Evolutionary conservation across 345 rosid species (phyloP).

Genomic region (Limnanthes douglasii): DNA sequence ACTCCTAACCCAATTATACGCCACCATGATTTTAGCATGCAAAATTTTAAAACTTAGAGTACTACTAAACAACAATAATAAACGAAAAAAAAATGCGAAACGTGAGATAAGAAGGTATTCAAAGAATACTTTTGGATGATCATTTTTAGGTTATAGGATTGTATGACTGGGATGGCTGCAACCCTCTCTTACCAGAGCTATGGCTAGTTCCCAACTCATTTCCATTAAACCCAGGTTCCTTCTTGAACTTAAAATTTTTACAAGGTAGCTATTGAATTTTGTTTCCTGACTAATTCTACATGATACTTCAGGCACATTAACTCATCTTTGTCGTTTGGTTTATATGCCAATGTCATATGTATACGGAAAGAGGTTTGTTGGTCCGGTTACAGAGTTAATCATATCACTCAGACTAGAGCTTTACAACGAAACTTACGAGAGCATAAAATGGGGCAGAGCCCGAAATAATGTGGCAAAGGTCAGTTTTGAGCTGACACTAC

Average conservation of each 20-base stretch:
- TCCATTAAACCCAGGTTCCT: constrained; percentile 7
- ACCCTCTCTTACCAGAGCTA: constrained; percentile 10
- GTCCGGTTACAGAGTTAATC: constrained; percentile 14
- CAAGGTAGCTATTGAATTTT: background rate
- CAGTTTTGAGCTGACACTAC: background rate
- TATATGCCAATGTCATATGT: constrained; percentile 23
- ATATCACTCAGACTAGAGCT: constrained; percentile 21
- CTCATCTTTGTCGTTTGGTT: constrained; percentile 16
- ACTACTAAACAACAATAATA: too few species aligned
- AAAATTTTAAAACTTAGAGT: too few species aligned
- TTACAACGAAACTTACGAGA: constrained; percentile 17
- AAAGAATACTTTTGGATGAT: background rate
- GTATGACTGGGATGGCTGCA: constrained; percentile 13
- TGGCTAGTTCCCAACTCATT: constrained; percentile 8
- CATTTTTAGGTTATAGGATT: constrained; percentile 8
- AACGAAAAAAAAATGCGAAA: too few species aligned
- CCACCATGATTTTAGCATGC: too few species aligned
- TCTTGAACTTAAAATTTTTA: background rate
- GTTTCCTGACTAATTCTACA: background rate
- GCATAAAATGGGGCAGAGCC: constrained; percentile 24
- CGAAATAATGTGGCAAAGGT: constrained; percentile 28
- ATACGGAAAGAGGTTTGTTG: constrained; percentile 22
- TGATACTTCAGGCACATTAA: constrained; percentile 12
- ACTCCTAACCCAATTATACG: too few species aligned
- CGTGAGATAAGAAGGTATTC: background rate